Conservation (phyloP, 441 rosid genomes). For the Erodium trifolium region DNA sequence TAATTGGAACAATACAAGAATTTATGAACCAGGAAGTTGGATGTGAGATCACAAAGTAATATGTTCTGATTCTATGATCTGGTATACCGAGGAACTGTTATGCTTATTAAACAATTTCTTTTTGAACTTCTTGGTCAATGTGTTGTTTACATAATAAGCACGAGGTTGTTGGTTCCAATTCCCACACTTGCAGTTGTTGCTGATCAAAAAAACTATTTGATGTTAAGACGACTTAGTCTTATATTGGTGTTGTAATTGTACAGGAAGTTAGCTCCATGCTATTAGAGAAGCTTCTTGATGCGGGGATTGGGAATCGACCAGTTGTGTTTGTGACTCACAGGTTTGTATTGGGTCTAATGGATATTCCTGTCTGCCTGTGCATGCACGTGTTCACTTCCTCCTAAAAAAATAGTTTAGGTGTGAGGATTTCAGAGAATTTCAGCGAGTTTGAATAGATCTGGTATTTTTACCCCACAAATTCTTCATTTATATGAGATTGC, state of each 20-base stretch:
- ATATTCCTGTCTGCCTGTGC: not conserved
- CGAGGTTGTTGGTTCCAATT: too few species aligned
- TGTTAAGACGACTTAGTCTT: not conserved
- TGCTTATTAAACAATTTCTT: too few species aligned
- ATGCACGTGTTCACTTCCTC: not conserved
- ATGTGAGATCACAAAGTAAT: not conserved
- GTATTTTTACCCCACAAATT: not conserved
- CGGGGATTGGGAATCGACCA: conserved; percentile 92
- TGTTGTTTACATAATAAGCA: too few species aligned
- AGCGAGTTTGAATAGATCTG: too few species aligned
- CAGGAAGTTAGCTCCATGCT: conserved; percentile 90
- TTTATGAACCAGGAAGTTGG: not conserved
- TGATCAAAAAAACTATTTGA: not conserved
- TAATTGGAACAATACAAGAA: not conserved
- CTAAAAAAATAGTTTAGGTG: not conserved
- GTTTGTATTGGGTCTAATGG: conserved; percentile 25
- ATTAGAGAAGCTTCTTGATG: conserved; percentile 69
- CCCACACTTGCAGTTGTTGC: too few species aligned
- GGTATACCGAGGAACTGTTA: too few species aligned
- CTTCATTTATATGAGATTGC: not conserved
- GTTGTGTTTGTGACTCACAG: conserved; percentile 99
- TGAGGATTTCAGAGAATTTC: too few species aligned
- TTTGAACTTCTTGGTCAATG: too few species aligned
- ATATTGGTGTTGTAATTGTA: conserved; percentile 19
- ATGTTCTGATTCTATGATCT: too few species aligned